Conservation (phyloP, 1,139 yeast species). For the Blastobotrys proliferans region DNA sequence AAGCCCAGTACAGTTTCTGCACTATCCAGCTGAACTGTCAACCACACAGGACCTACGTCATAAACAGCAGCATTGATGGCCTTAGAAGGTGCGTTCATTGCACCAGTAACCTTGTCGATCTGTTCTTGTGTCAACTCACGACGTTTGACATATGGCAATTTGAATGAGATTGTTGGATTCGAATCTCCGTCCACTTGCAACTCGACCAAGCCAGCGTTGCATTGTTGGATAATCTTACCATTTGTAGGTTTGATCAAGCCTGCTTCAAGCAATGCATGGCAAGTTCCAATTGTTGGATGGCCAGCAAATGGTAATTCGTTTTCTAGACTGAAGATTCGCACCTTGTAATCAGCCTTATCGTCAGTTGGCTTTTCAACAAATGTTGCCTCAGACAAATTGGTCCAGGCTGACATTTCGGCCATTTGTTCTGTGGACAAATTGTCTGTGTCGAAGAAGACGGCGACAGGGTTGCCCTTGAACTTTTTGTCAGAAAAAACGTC, state of each 20-base stretch:
- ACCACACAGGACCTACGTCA: not conserved
- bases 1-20: not conserved
- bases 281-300: not conserved
- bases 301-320: not conserved
- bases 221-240: not conserved
- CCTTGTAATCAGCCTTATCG: not conserved
- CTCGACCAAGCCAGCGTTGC: not conserved
- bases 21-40: not conserved
- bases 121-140: not conserved
- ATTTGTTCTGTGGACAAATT: not conserved
- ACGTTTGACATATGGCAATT: not conserved
- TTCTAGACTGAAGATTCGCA: not conserved
- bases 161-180: not conserved
- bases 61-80: not conserved
- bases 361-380: not conserved
- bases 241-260: not conserved
- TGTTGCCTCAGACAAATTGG: not conserved
- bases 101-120: not conserved
- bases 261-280: not conserved
- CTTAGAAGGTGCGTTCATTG: not conserved
- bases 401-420: not conserved
- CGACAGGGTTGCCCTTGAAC: not conserved
- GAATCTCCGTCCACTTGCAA: not conserved
- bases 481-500: not conserved
- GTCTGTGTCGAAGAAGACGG: not conserved